These are phyloP conservation scores for Wickerhamiella kurtzmanii DNA, from an alignment of 805 yeast species.

Conservation along the genomic window DNA sequence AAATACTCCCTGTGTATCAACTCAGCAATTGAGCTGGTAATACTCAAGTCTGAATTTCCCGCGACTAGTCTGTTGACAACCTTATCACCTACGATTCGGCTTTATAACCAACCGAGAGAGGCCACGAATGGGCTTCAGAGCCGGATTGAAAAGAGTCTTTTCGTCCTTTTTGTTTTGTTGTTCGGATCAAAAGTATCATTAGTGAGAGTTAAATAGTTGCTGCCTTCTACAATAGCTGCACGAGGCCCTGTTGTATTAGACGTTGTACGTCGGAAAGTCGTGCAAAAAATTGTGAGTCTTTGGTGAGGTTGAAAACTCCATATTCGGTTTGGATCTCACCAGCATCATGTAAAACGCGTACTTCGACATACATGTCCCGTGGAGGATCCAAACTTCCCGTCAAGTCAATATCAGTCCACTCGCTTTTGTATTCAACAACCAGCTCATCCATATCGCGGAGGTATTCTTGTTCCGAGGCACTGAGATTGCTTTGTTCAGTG, in stretches of 20 bases:
- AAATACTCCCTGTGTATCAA: no score
- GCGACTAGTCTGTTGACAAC: no score
- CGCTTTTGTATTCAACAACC: conserved; percentile 62
- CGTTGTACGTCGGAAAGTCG: conserved; percentile 90
- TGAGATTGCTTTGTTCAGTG: conserved; percentile 34
- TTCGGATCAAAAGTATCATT: no score
- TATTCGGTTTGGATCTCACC: conserved; percentile 97
- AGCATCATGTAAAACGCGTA: conserved; percentile 81
- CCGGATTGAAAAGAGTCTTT: no score
- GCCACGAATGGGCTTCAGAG: no score
- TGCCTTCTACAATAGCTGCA: conserved; percentile 47
- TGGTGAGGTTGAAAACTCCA: conserved; percentile 79
- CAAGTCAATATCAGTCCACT: conserved; percentile 69
- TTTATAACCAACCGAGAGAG: no score
- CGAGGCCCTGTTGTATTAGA: conserved; percentile 82
- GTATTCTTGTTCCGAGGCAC: conserved; percentile 72
- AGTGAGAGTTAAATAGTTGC: neutral
- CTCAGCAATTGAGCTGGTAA: no score
- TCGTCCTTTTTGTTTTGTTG: no score
- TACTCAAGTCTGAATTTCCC: no score
- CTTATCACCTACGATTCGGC: no score
- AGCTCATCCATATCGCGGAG: conserved; percentile 55
- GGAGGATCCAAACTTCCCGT: conserved; percentile 90
- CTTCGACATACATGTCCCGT: conserved; percentile 80
- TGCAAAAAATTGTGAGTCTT: conserved; percentile 88